Evolutionary conservation across 2,329 filamentous ascomycete species (phyloP).

Genomic region (Sporothrix mexicana): DNA sequence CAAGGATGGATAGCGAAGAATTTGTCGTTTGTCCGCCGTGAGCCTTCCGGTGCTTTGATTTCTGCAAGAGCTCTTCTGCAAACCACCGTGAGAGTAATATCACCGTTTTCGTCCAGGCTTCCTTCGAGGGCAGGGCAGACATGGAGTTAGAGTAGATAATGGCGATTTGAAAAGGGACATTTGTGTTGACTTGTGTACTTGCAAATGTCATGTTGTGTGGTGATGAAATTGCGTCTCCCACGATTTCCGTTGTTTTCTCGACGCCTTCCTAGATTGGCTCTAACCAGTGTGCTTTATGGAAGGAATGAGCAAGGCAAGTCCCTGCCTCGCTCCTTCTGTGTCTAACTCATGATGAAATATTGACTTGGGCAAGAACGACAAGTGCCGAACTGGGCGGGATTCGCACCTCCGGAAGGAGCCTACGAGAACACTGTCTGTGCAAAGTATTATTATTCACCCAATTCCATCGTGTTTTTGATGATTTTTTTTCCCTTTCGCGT

Average conservation of each 20-base stretch:
- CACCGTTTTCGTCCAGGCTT: slow-evolving; percentile 5
- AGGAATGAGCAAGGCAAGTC: slow-evolving; percentile 17
- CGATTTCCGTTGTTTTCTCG: neutral
- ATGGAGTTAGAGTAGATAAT: neutral
- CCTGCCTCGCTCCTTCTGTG: slow-evolving; percentile 13
- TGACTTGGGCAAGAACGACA: slow-evolving; percentile 3
- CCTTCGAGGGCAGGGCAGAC: neutral
- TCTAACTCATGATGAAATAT: neutral
- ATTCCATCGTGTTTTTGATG: neutral
- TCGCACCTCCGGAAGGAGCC: slow-evolving; percentile 12
- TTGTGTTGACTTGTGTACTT: neutral
- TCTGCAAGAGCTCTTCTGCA: neutral
- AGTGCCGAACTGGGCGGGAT: neutral
- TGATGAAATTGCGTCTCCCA: neutral
- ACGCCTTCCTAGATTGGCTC: slow-evolving; percentile 13
- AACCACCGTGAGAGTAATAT: slow-evolving; percentile 22
- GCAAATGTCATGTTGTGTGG: neutral
- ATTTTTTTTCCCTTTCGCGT: neutral
- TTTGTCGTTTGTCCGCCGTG: neutral
- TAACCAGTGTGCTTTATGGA: neutral
- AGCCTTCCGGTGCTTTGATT: neutral
- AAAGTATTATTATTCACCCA: neutral
- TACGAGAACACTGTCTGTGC: neutral
- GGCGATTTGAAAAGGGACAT: neutral
- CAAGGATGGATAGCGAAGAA: too few relatives aligned